Evolutionary conservation across 1,284 basidiomycete species (phyloP).

Genomic region (Trichosporon faecale): DNA sequence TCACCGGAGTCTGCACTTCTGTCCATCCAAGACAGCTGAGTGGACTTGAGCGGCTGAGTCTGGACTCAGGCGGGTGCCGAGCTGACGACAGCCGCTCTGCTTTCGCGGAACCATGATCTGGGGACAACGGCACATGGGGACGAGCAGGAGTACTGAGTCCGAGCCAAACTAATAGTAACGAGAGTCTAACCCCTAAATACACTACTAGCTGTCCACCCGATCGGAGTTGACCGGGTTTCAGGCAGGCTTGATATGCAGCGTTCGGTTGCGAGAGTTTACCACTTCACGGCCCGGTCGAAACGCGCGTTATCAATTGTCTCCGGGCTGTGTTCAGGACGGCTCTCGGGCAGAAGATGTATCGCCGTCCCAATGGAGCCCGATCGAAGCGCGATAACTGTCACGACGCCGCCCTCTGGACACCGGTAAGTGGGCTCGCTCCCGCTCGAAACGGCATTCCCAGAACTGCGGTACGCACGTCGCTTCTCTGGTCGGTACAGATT

Average conservation of each 20-base stretch:
- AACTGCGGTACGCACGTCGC: not conserved
- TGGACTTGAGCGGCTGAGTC: not conserved
- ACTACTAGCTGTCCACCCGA: too few species aligned
- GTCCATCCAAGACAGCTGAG: not conserved
- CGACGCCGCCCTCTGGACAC: not conserved
- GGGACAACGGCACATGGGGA: not conserved
- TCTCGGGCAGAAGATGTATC: not conserved
- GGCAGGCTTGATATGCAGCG: not conserved
- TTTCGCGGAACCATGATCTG: not conserved
- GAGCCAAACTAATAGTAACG: too few species aligned
- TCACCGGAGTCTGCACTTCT: not conserved
- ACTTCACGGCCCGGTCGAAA: not conserved
- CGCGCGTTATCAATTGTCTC: not conserved
- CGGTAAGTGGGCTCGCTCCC: not conserved
- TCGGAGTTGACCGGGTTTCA: too few species aligned
- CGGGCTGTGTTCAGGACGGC: too few species aligned
- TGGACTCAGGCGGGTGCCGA: too few species aligned
- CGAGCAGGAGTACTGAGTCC: not conserved
- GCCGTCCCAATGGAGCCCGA: not conserved
- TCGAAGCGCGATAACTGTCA: not conserved
- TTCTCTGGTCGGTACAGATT: not conserved
- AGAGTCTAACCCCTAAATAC: too few species aligned
- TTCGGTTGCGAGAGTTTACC: not conserved
- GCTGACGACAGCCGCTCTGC: too few species aligned
- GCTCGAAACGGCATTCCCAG: not conserved